phyloP scores from a whole-genome alignment of 2,329 filamentous ascomycete species.

The Arachnopeziza araneosa region DNA sequence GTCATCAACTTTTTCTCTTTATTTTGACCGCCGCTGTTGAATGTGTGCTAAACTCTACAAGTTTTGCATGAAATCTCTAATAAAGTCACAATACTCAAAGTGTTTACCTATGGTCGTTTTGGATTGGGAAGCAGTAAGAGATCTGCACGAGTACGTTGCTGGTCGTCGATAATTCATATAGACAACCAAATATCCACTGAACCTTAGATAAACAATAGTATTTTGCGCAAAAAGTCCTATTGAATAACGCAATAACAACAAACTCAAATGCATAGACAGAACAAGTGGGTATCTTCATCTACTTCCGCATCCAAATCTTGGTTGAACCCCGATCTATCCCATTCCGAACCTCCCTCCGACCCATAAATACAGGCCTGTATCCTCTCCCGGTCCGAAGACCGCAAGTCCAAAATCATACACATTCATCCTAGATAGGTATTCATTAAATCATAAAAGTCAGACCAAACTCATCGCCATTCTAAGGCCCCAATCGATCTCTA shows the following conservation, averaged over 20 bases:
- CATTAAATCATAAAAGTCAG: neutral
- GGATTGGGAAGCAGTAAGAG: too few relatives aligned
- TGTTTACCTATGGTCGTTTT: too few relatives aligned
- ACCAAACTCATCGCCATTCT: neutral
- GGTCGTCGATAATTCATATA: too few relatives aligned
- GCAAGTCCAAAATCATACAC: neutral
- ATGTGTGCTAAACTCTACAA: too few relatives aligned
- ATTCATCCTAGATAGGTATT: neutral
- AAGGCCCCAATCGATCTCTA: slow-evolving; percentile 21
- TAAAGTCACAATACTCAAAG: too few relatives aligned
- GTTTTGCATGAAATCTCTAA: too few relatives aligned
- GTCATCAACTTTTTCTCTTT: neutral
- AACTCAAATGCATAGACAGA: neutral
- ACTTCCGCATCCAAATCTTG: neutral
- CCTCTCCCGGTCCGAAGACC: neutral
- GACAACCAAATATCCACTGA: too few relatives aligned
- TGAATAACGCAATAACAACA: neutral
- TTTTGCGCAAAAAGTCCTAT: neutral
- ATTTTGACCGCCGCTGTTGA: too few relatives aligned
- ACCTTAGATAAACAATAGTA: too few relatives aligned
- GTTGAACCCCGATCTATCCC: neutral
- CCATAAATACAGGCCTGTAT: neutral
- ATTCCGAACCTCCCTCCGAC: neutral
- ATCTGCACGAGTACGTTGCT: too few relatives aligned
- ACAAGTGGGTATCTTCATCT: neutral